Conservation (phyloP, 495 filamentous ascomycete species). For the Trichocladium antarcticum region DNA sequence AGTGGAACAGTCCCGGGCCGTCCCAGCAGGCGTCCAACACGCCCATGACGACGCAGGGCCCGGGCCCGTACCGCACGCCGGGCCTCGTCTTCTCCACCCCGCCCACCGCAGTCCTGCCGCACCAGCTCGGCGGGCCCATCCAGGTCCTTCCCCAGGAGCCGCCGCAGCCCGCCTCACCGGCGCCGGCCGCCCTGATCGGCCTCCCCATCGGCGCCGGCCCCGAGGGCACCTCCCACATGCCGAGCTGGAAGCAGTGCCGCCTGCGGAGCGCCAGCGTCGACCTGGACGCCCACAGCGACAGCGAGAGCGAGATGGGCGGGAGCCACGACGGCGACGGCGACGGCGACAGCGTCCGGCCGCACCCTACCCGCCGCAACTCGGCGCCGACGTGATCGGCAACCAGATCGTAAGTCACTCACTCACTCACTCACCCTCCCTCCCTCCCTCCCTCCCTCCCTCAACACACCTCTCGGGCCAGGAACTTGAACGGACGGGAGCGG, state of each 20-base stretch:
- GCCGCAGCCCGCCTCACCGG: not conserved
- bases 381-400: not conserved
- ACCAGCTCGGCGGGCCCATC: not conserved
- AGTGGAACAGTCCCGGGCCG: constrained; percentile 7
- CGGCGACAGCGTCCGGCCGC: not conserved
- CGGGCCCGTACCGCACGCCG: constrained; percentile 4
- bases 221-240: constrained; percentile 23
- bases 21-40: not conserved
- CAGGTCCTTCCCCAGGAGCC: not conserved
- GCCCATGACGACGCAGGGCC: not conserved
- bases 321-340: not conserved
- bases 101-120: not conserved
- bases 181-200: constrained; percentile 14
- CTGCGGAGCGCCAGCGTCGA: not conserved
- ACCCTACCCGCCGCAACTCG: constrained; percentile 1
- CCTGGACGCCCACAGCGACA: too few species aligned
- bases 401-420: not conserved
- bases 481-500: too few species aligned
- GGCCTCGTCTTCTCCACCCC: not conserved
- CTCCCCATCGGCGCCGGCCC: constrained; percentile 36
- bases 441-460: too few species aligned
- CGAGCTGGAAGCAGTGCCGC: constrained; percentile 15
- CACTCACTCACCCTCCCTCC: too few species aligned
- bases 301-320: not conserved
- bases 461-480: too few species aligned